Base-by-base conservation (phyloP, 305 asterid species). In the Fraxinus dipetala region DNA sequence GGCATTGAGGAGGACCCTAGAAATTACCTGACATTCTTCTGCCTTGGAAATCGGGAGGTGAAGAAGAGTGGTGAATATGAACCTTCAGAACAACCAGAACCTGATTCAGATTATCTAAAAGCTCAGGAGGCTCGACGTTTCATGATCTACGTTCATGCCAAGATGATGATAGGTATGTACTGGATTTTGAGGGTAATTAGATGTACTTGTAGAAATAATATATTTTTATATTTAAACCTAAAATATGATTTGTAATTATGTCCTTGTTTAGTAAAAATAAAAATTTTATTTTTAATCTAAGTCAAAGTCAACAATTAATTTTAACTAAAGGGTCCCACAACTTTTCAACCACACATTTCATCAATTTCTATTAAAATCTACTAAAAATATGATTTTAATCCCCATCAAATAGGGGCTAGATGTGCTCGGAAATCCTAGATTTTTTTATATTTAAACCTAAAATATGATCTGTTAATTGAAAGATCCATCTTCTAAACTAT, bases 121-220 rank as follows among this genome's bases (percentile, higher is more conserved):
- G 98, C 98, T 79, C 98, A 95, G 90, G 94, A 91, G 83, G 98
- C 98, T 75, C 92, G 97, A 11, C 97, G 98, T 1, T 95, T 95
- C 84, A 95, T 95, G 98, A 95, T 95, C 85, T 95, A 95, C 18
- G 98, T 92, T 43, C 98, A 95, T 86, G 85, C 98, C 85, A 95
- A 95, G 88, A 91, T 95, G 98, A 91, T 93, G 97, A 93, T 95
- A 40, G 98, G 98, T 95, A 86, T 85, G 78, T 36, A 7, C 10
- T 40, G 31, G 28, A 72, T 70, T 36, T 79, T 51, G 18, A 35
- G 24, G 31, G 5, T 34, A 13, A 7, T 4, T 34, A 78, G 24
- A 16, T 67, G 75, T 0, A 63, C 28, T 10, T 54, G 26, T 7
- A 4, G 73, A 13, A 7, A 16, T 76, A 8, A 40, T n/a, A 24